Conservation (phyloP, 1,284 basidiomycete species). For the Farysia itapuensis region DNA sequence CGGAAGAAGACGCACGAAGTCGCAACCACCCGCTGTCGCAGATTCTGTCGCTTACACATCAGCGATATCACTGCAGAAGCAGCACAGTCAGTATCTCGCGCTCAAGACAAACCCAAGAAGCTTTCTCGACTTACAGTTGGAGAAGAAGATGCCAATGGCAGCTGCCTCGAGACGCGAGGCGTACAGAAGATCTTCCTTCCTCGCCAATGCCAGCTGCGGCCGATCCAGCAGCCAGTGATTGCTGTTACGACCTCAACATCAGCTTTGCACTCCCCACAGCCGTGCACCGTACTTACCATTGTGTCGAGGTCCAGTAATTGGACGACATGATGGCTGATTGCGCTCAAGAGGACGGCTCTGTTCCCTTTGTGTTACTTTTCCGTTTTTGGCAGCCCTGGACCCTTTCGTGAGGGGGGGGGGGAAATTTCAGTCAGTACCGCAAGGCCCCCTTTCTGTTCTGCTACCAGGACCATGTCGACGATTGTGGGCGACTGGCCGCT, state of each 20-base stretch:
- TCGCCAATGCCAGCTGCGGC: constrained; percentile 40
- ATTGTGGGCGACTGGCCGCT: too few species aligned
- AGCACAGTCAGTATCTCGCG: too few species aligned
- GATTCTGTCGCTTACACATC: constrained; percentile 78
- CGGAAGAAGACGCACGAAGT: constrained; percentile 92
- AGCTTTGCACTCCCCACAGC: too few species aligned
- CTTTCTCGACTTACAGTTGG: constrained; percentile 39
- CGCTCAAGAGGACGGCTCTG: too few species aligned
- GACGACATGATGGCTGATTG: constrained; percentile 46
- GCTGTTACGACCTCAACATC: constrained; percentile 16
- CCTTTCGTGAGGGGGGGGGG: too few species aligned
- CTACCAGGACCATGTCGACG: too few species aligned
- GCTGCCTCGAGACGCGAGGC: constrained; percentile 40
- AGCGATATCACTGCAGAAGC: constrained; percentile 71
- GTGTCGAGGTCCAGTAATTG: constrained; percentile 54
- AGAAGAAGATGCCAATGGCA: constrained; percentile 51
- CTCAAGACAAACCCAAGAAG: too few species aligned
- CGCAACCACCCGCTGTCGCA: constrained; percentile 86
- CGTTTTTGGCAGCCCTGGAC: too few species aligned
- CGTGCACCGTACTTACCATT: constrained; percentile 49
- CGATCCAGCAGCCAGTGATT: constrained; percentile 55
- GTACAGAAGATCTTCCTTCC: constrained; percentile 48
- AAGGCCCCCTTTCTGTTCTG: too few species aligned
- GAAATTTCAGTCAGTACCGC: too few species aligned
- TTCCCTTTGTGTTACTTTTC: too few species aligned